Base-by-base conservation (phyloP, 2,329 filamentous ascomycete genomes). In the Alternaria solani region DNA sequence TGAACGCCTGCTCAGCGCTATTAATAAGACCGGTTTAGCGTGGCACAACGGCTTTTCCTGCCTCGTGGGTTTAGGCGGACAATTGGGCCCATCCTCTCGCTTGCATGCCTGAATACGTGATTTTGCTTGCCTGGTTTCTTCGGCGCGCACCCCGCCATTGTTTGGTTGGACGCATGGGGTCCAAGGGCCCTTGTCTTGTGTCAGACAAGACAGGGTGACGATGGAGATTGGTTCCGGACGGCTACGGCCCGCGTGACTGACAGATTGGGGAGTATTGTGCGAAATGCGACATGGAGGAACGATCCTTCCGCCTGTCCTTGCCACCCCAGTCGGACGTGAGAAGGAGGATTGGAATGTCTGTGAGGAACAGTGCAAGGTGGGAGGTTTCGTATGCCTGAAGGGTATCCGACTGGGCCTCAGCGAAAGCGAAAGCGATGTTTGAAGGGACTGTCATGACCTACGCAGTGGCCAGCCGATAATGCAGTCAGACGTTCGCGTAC, bases 11-110 rank as follows among this genome's bases (percentile, higher is more conserved):
- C 55, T 43, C 48, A 39, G 25, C 28, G 38, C 55, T 55, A 61
- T 58, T 47, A 41, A 54, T 61, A 61, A 51, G 46, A 46, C 18
- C 20, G 44, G 49, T 46, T 58, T 68, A 66, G 65, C 61, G 65
- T 66, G 41, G 42, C 59, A 52, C 53, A 68, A 68, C 65, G 65
- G 65, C 52, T 66, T 63, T 66, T 59, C 39, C 56, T 65, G 56
- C 62, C 57, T 67, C 44, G 54, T 64, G 65, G 61, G 51, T 57
- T 59, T 53, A 53, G 52, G 57, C 61, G 44, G 48, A 48, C 55
- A 51, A 51, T 20, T 51, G 26, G 41, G 32, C 48, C 51, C 36
- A 36, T 43, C 25, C 41, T 49, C 23, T 57, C 55, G 55, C 41
- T 51, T 46, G 32, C 48, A 44, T 44, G 42, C 49, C 55, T 57